Conservation (phyloP, 2,329 filamentous ascomycete genomes). For the Neurospora crassa region DNA sequence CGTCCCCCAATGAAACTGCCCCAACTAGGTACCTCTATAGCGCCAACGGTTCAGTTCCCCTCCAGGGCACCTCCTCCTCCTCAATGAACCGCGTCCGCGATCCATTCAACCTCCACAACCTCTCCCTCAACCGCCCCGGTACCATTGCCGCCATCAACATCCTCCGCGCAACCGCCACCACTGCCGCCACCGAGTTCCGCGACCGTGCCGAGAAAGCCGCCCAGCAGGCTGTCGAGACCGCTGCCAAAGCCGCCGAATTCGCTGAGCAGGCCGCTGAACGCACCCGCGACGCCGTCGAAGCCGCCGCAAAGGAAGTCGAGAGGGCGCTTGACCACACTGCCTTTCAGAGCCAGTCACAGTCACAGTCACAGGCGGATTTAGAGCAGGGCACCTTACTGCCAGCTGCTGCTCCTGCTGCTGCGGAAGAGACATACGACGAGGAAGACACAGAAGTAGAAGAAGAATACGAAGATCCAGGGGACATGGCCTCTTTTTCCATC, state of each 20-base stretch:
- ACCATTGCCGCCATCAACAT: slow-evolving; percentile 28
- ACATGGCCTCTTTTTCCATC: slow-evolving; percentile 57
- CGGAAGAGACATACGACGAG: slow-evolving; percentile 7
- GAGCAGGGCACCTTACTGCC: not conserved
- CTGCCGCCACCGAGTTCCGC: slow-evolving; percentile 31
- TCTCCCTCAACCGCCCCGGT: slow-evolving; percentile 14
- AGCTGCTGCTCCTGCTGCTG: not conserved
- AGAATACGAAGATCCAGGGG: slow-evolving; percentile 18
- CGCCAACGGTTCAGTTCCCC: not conserved
- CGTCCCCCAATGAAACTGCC: no score
- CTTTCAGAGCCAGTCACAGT: not conserved
- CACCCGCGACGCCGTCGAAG: not conserved
- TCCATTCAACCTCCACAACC: slow-evolving; percentile 28
- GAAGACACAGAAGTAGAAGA: slow-evolving; percentile 7
- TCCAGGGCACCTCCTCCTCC: not conserved
- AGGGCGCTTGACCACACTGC: not conserved
- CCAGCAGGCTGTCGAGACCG: slow-evolving; percentile 27
- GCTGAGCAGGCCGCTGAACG: slow-evolving; percentile 36
- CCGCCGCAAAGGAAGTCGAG: not conserved
- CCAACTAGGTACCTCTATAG: no score
- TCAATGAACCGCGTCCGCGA: slow-evolving; percentile 31
- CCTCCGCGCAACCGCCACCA: slow-evolving; percentile 35
- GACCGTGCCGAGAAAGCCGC: slow-evolving; percentile 29
- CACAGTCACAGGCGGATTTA: not conserved
- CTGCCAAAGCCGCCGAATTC: no score